phyloP scores from a whole-genome alignment of 225 moss, liverwort and hornwort genomes.

The Asterella californica region DNA sequence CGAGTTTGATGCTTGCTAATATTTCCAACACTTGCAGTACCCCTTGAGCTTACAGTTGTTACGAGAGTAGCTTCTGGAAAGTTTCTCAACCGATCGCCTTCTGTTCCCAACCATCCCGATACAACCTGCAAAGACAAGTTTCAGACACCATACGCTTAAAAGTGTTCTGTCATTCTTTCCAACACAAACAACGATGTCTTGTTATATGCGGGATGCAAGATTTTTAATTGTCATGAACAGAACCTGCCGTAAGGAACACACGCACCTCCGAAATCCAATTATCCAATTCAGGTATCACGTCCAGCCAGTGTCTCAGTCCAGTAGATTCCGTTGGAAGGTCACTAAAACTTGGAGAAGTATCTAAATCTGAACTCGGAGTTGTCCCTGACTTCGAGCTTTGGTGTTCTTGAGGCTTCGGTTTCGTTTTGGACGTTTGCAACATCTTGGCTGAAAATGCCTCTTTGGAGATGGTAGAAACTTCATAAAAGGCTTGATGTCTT shows the following conservation, averaged over 20 bases:
- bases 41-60: background rate
- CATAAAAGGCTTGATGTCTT: background rate
- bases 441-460: background rate
- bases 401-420: background rate
- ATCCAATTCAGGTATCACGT: conserved; percentile 7
- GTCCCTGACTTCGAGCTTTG: background rate
- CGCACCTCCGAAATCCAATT: conserved; percentile 10
- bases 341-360: background rate
- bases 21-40: background rate
- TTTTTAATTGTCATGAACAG: background rate
- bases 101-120: background rate
- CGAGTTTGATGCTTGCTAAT: too few relatives aligned
- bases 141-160: background rate
- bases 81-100: background rate
- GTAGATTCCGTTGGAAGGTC: background rate
- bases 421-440: background rate
- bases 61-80: background rate
- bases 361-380: background rate
- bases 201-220: background rate
- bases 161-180: background rate
- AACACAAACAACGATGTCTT: background rate
- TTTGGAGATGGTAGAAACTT: background rate
- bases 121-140: background rate
- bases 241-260: background rate
- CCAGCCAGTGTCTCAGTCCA: background rate